Evolutionary conservation across 2,329 filamentous ascomycete species (phyloP), one percentile per base, ranked within the genome.

Genomic region (Cytospora piceicola): DNA sequence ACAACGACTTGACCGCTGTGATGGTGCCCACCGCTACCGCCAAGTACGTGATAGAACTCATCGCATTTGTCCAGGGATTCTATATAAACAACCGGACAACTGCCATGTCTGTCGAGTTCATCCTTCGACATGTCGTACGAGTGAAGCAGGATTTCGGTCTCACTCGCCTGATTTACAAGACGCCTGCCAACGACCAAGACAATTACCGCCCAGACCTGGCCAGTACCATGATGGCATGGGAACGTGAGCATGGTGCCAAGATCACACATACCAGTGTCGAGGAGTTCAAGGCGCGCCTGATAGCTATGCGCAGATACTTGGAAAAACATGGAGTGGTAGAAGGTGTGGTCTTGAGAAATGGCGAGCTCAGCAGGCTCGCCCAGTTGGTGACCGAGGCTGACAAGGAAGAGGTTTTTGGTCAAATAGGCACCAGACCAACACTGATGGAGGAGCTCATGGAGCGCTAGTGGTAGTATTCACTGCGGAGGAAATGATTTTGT

Each of bases 51-150:
- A 51, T 54, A 36, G 52, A 54, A 24, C 39, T 54, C 58, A 61
- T 34, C 30, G 30, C 52, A 27, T 51, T 49, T 27, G 49, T 61
- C 58, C 49, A 42, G 34, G n/a, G 49, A 1, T n/a, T n/a, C 6
- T 17, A 46, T 17, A n/a, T n/a, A 17, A 9, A 46, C 6, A n/a
- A 46, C 2, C 39, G 20, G 17, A 61, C 46, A 24, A 65, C 32
- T 54, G 58, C 22, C 39, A 67, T 64, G 64, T 24, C 52, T 63
- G 49, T 52, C 55, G n/a, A 61, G 46, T 61, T 55, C 46, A 58
- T 34, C 46, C n/a, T 56, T 51, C 17, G 20, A 1, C 15, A n/a
- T 7, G 20, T 46, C 39, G 17, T 46, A 5, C 39, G 6, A 20
- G 20, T 46, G 9, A 46, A n/a, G 15, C 6, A 46, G 5, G 39